phyloP scores from a whole-genome alignment of 225 moss, liverwort and hornwort genomes.

The Pseudisothecium myosuroides region DNA sequence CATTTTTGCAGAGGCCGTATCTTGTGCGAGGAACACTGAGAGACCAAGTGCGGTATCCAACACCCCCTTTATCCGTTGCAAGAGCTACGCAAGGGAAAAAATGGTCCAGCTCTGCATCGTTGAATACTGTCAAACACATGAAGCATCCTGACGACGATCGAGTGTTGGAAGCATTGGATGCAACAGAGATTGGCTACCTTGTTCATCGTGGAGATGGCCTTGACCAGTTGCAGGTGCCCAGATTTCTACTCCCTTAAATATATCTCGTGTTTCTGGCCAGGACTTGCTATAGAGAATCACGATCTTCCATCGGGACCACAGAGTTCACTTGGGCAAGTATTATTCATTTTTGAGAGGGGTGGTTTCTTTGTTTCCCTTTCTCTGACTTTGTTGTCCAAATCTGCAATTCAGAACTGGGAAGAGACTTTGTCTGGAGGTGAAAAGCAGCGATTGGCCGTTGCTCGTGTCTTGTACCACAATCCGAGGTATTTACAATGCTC shows the following conservation, averaged over 20 bases:
- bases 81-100: constrained; percentile 34
- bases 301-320: background rate
- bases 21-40: constrained; percentile 42
- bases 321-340: background rate
- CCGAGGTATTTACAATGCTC: constrained; percentile 22
- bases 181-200: constrained; percentile 48
- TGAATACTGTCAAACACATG: constrained; percentile 26
- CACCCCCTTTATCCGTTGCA: constrained; percentile 33
- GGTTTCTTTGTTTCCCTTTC: background rate
- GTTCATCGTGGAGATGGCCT: constrained; percentile 51
- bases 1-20: constrained; percentile 26
- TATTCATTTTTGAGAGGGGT: background rate
- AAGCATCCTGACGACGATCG: constrained; percentile 43
- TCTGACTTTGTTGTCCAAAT: background rate
- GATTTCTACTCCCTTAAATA: background rate
- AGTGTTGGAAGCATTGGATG: constrained; percentile 39
- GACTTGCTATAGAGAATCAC: background rate
- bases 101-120: constrained; percentile 38
- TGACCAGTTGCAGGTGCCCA: constrained; percentile 45
- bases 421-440: constrained; percentile 55
- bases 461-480: constrained; percentile 43
- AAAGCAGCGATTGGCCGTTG: constrained; percentile 45
- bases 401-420: constrained; percentile 41
- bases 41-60: constrained; percentile 49
- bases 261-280: background rate